Percentiles rank a stretch among this genome's conserved stretches.
Evolutionary conservation across 2,329 filamentous ascomycete species (phyloP).

Genomic region (Ampelomyces quisqualis): DNA sequence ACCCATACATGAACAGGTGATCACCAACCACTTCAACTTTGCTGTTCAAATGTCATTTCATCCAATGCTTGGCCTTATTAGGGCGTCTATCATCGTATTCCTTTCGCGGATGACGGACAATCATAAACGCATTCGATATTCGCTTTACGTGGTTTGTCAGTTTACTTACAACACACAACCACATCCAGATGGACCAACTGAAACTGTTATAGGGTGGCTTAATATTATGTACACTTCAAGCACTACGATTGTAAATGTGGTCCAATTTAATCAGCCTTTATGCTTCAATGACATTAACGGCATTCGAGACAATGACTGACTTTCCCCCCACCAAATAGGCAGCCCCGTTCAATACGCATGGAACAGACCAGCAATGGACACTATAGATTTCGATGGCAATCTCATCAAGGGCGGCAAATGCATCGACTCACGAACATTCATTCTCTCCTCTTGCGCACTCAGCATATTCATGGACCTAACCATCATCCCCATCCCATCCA

Average conservation of each 20-base stretch:
- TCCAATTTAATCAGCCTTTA: no score
- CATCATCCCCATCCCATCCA: slow-evolving; percentile 45
- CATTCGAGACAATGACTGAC: no score
- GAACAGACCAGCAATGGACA: slow-evolving; percentile 34
- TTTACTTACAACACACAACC: background rate
- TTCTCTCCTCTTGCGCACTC: slow-evolving; percentile 36
- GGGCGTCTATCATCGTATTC: slow-evolving; percentile 43
- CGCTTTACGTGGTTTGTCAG: slow-evolving; percentile 36
- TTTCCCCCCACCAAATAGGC: no score
- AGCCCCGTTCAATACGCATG: slow-evolving; percentile 35
- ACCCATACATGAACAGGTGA: slow-evolving; percentile 29
- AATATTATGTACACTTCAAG: slow-evolving; percentile 40
- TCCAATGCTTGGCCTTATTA: slow-evolving; percentile 41
- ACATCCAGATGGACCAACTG: background rate
- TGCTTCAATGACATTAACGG: no score
- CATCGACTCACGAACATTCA: slow-evolving; percentile 37
- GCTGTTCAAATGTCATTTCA: slow-evolving; percentile 44
- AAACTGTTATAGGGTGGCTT: slow-evolving; percentile 27
- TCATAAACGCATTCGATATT: slow-evolving; percentile 30
- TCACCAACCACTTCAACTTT: slow-evolving; percentile 37
- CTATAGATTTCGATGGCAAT: slow-evolving; percentile 27
- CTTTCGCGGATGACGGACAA: slow-evolving; percentile 41
- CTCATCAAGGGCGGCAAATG: slow-evolving; percentile 34
- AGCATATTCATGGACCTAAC: slow-evolving; percentile 45
- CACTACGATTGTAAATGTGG: slow-evolving; percentile 38